Evolutionary conservation across 768 basidiomycete species (phyloP).

Genomic region (Symmetrospora coprosmae): DNA sequence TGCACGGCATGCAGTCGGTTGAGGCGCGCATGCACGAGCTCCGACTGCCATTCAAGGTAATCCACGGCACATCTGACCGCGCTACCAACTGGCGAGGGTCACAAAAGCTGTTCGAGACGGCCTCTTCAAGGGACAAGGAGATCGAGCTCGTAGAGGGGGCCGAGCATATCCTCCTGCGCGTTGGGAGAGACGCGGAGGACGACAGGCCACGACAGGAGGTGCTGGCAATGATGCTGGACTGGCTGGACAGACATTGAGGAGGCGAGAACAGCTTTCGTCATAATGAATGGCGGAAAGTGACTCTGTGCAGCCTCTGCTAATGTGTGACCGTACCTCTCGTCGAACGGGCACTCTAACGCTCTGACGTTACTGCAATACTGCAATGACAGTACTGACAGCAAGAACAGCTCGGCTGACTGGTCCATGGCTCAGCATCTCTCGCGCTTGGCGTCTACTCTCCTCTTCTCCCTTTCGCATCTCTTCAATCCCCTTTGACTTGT

Average conservation of each 20-base stretch:
- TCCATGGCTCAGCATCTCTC: no score
- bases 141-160: constrained; percentile 24
- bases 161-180: constrained; percentile 28
- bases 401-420: no score
- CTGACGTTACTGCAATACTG: no score
- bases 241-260: constrained; percentile 26
- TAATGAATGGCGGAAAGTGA: no score
- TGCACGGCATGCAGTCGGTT: constrained; percentile 23
- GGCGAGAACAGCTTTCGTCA: no score
- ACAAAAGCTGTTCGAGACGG: constrained; percentile 12
- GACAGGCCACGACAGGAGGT: constrained; percentile 26
- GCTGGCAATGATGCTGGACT: constrained; percentile 25
- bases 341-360: no score
- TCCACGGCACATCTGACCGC: constrained; percentile 29
- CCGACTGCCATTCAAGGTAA: constrained; percentile 27
- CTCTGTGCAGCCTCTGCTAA: no score
- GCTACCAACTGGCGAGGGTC: constrained; percentile 26
- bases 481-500: no score
- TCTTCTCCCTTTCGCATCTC: no score
- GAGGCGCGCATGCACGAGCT: constrained; percentile 19
- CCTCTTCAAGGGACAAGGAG: constrained; percentile 25
- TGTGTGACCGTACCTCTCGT: no score
- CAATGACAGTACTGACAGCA: no score
- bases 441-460: no score
- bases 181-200: constrained; percentile 26